These are phyloP conservation scores for Tylopilus plumbeoviolaceoides DNA, from an alignment of 768 basidiomycete genomes.

Conservation along the genomic window DNA sequence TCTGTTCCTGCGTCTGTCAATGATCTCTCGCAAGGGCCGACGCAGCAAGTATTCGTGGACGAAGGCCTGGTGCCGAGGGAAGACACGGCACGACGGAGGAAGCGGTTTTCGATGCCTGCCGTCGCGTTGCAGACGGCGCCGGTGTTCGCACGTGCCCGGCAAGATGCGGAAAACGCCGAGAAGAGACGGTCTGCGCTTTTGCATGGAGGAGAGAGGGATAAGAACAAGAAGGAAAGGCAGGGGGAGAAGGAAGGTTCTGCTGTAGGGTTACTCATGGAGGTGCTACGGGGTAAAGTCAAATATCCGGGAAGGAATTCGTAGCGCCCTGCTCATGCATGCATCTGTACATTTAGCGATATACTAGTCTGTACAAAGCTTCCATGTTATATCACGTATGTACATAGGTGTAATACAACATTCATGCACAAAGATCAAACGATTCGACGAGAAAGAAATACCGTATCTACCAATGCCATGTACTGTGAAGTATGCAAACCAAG, in stretches of 20 bases:
- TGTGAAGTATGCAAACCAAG: not conserved
- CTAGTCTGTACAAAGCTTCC: not conserved
- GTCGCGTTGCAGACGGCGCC: conserved; percentile 69
- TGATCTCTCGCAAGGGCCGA: not conserved
- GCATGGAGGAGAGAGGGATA: conserved; percentile 37
- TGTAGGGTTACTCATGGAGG: conserved; percentile 29
- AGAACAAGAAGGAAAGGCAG: conserved; percentile 16
- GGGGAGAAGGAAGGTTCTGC: conserved; percentile 27
- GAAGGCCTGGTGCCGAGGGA: conserved; percentile 37
- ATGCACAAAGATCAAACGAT: not conserved
- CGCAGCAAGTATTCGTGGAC: not conserved
- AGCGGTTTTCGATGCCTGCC: conserved; percentile 76
- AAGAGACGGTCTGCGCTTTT: conserved; percentile 58
- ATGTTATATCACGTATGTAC: not conserved
- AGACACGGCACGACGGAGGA: conserved; percentile 57
- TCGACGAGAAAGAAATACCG: not conserved
- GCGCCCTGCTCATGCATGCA: not conserved
- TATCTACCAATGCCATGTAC: not conserved
- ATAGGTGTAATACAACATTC: not conserved
- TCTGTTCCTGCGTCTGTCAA: not conserved
- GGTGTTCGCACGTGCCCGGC: conserved; percentile 56
- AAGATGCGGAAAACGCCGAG: conserved; percentile 13
- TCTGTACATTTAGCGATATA: not conserved
- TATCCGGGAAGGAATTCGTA: conserved; percentile 20
- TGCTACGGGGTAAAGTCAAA: conserved; percentile 24